Evolutionary conservation across 2,329 filamentous ascomycete genomes (phyloP).

Genomic region (Fusarium sp.): DNA sequence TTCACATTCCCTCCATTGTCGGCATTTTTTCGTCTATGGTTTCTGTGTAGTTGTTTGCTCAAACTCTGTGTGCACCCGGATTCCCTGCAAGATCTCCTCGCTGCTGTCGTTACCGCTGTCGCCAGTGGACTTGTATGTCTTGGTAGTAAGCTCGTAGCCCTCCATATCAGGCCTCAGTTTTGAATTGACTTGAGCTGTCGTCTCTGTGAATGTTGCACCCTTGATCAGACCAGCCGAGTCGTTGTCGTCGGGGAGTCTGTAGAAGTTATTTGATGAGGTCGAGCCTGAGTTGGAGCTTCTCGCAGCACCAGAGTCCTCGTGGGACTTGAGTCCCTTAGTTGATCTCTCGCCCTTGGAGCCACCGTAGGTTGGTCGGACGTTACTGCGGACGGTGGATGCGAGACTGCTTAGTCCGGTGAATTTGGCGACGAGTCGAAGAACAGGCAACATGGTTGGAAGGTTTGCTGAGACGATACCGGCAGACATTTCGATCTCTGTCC

Average conservation of each 20-base stretch:
- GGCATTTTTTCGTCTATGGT: not conserved
- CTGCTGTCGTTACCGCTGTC: constrained; percentile 51
- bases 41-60: constrained; percentile 47
- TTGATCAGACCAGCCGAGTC: constrained; percentile 48
- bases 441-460: constrained; percentile 66
- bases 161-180: constrained; percentile 54
- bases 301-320: constrained; percentile 1
- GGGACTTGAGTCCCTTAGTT: constrained; percentile 34
- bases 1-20: not conserved
- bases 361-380: constrained; percentile 42
- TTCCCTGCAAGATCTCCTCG: constrained; percentile 58
- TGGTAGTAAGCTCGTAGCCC: constrained; percentile 52
- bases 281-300: constrained; percentile 34
- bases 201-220: constrained; percentile 11
- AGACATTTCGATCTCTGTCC: constrained; percentile 65
- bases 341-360: constrained; percentile 46
- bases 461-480: constrained; percentile 68
- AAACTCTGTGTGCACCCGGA: constrained; percentile 58
- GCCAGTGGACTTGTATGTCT: constrained; percentile 50
- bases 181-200: not conserved
- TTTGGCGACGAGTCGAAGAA: constrained; percentile 58
- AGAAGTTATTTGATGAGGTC: constrained; percentile 47
- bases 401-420: constrained; percentile 56
- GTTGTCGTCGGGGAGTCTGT: constrained; percentile 54
- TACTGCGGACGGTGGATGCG: constrained; percentile 29